phyloP scores from a whole-genome alignment of 2,329 filamentous ascomycete genomes.

The Cryphonectria carpinicola region DNA sequence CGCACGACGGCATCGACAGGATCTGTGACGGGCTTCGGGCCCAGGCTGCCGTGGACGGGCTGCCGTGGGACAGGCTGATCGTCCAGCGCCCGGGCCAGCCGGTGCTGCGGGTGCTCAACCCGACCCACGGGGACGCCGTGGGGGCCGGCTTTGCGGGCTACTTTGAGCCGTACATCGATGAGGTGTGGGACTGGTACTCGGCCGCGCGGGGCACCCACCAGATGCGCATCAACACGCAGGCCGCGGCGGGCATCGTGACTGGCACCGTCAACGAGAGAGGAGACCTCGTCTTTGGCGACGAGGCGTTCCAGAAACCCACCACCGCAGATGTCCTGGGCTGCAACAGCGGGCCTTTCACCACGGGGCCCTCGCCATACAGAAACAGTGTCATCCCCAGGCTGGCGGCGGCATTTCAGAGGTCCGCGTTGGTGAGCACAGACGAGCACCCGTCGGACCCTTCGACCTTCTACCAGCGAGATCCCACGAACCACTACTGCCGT shows the following conservation, averaged over 20 bases:
- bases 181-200: constrained; percentile 46
- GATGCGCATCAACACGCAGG: constrained; percentile 68
- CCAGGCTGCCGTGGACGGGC: constrained; percentile 59
- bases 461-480: constrained; percentile 44
- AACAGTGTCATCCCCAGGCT: constrained; percentile 52
- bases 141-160: constrained; percentile 49
- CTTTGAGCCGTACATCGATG: constrained; percentile 47
- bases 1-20: constrained; percentile 56
- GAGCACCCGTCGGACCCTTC: constrained; percentile 43
- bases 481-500: constrained; percentile 62
- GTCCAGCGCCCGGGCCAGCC: constrained; percentile 37
- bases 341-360: constrained; percentile 64
- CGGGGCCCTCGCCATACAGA: constrained; percentile 42
- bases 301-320: constrained; percentile 58
- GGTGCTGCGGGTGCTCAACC: constrained; percentile 47
- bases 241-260: constrained; percentile 55
- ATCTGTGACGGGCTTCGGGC: constrained; percentile 57
- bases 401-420: constrained; percentile 59
- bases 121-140: constrained; percentile 48
- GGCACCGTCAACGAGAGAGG: constrained; percentile 51
- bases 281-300: constrained; percentile 43
- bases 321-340: constrained; percentile 69
- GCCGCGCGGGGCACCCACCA: constrained; percentile 34
- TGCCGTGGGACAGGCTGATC: constrained; percentile 64
- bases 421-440: constrained; percentile 50